phyloP scores from a whole-genome alignment of 768 basidiomycete genomes.

The Tubosaeta sp. region DNA sequence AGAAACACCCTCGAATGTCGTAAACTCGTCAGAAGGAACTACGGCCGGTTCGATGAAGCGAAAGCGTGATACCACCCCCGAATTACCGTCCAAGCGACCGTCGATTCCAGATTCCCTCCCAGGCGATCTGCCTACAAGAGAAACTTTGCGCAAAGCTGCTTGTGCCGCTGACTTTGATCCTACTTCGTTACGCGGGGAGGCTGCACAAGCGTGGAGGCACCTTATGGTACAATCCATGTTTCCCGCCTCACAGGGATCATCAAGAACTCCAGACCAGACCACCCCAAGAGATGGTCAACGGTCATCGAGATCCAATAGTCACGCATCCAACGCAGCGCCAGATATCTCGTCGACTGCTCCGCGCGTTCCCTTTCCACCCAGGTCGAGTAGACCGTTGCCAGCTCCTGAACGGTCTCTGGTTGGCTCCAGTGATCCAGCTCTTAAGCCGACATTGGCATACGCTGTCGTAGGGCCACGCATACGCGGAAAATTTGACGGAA shows the following conservation, averaged over 20 bases:
- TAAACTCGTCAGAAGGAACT: too few species aligned
- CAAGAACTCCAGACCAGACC: constrained; percentile 8
- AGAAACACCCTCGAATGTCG: too few species aligned
- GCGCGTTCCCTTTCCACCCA: constrained; percentile 15
- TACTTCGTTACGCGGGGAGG: constrained; percentile 34
- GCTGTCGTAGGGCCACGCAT: constrained; percentile 48
- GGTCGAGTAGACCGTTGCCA: constrained; percentile 17
- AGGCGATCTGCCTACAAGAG: background rate
- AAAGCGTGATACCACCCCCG: too few species aligned
- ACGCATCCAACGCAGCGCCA: background rate
- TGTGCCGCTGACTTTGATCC: constrained; percentile 26
- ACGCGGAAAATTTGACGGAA: constrained; percentile 69
- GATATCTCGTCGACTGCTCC: constrained; percentile 1
- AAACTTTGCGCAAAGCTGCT: constrained; percentile 22
- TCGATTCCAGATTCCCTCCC: constrained; percentile 1
- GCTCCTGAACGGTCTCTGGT: constrained; percentile 17
- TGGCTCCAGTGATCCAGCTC: constrained; percentile 11
- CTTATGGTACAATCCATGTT: constrained; percentile 60
- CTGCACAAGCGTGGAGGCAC: constrained; percentile 54
- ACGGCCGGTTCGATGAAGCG: too few species aligned
- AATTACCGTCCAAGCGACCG: constrained; percentile 35
- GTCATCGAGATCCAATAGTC: constrained; percentile 11
- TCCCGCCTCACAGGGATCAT: constrained; percentile 34
- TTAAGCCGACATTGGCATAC: constrained; percentile 44
- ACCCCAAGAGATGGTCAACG: constrained; percentile 2